phyloP scores from a whole-genome alignment of 2,329 filamentous ascomycete species.

The Pseudogymnoascus sp. region DNA sequence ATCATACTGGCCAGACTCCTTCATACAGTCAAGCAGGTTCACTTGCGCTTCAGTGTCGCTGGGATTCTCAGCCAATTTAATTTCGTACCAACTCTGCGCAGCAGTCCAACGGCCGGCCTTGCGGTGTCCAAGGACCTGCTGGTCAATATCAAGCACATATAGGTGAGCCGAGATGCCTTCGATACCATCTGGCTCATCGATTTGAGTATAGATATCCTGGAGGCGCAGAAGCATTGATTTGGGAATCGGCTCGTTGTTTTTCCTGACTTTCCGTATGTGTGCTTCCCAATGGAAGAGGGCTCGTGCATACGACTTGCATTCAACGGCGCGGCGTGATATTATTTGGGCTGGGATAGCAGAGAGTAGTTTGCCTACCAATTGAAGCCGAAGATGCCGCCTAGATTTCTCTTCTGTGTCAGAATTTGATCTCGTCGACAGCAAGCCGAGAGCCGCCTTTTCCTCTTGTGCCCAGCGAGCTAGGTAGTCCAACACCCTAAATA shows the following conservation, averaged over 20 bases:
- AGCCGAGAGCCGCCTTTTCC: slow-evolving; percentile 30
- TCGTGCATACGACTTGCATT: slow-evolving; percentile 86
- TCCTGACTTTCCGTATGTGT: slow-evolving; percentile 55
- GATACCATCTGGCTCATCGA: slow-evolving; percentile 94
- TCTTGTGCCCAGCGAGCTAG: slow-evolving; percentile 81
- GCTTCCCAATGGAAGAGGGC: slow-evolving; percentile 94
- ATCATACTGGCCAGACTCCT: slow-evolving; percentile 92
- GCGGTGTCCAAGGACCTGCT: slow-evolving; percentile 84
- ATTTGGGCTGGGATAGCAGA: slow-evolving; percentile 59
- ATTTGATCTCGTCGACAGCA: slow-evolving; percentile 11
- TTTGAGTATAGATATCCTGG: slow-evolving; percentile 91
- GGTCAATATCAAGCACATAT: slow-evolving; percentile 79
- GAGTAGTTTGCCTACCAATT: slow-evolving; percentile 63
- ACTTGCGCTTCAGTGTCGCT: slow-evolving; percentile 69
- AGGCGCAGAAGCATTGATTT: slow-evolving; percentile 63
- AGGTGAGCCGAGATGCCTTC: slow-evolving; percentile 88
- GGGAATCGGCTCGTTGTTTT: slow-evolving; percentile 26
- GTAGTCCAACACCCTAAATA: slow-evolving; percentile 88
- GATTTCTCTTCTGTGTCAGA: slow-evolving; percentile 31
- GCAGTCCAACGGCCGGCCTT: slow-evolving; percentile 91
- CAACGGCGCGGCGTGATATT: slow-evolving; percentile 77
- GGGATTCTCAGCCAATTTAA: slow-evolving; percentile 72
- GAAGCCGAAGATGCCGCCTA: slow-evolving; percentile 26
- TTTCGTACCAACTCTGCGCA: slow-evolving; percentile 95
- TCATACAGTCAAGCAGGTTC: slow-evolving; percentile 77